Evolutionary conservation across 2,329 filamentous ascomycete genomes (phyloP).

Genomic region (Pseudocercospora crystallina): DNA sequence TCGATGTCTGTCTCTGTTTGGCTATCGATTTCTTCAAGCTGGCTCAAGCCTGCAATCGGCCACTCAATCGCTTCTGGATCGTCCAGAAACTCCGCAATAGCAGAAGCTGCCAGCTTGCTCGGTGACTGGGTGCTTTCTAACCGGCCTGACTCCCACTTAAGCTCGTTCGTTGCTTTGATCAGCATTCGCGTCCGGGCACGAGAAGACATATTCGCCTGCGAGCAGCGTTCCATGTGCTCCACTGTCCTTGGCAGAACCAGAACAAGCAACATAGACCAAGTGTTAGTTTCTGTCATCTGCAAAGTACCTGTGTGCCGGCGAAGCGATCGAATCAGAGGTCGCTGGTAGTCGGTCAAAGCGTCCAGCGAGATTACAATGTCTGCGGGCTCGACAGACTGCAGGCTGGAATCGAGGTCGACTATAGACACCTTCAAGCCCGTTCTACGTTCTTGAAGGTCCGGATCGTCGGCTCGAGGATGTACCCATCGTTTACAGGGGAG

Average conservation of each 20-base stretch:
- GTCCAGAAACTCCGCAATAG: slow-evolving; percentile 25
- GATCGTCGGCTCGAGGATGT: slow-evolving; percentile 14
- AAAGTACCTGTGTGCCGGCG: slow-evolving; percentile 2
- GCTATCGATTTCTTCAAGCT: slow-evolving; percentile 33
- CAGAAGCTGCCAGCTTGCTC: slow-evolving; percentile 23
- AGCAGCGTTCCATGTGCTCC: slow-evolving; percentile 46
- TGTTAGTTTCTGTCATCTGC: slow-evolving; percentile 5
- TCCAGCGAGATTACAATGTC: slow-evolving; percentile 45
- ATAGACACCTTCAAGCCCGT: slow-evolving; percentile 35
- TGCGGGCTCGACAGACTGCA: slow-evolving; percentile 28
- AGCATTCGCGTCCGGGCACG: slow-evolving; percentile 37
- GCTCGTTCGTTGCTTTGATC: slow-evolving; percentile 37
- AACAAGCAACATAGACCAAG: slow-evolving; percentile 34
- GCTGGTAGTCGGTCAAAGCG: slow-evolving; percentile 24
- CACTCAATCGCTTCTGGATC: slow-evolving; percentile 21
- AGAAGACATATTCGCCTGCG: slow-evolving; percentile 29
- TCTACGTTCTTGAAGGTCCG: slow-evolving; percentile 7
- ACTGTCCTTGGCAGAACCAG: slow-evolving; percentile 43
- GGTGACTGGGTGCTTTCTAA: slow-evolving; percentile 29
- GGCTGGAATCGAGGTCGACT: slow-evolving; percentile 30
- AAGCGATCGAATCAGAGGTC: slow-evolving; percentile 15
- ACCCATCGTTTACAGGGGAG: slow-evolving; percentile 25
- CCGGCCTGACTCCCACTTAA: slow-evolving; percentile 36
- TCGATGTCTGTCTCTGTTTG: slow-evolving; percentile 34
- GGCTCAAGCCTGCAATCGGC: slow-evolving; percentile 27